These are phyloP conservation scores for Polyporus arcularius DNA, from an alignment of 768 basidiomycete genomes.

Conservation along the genomic window DNA sequence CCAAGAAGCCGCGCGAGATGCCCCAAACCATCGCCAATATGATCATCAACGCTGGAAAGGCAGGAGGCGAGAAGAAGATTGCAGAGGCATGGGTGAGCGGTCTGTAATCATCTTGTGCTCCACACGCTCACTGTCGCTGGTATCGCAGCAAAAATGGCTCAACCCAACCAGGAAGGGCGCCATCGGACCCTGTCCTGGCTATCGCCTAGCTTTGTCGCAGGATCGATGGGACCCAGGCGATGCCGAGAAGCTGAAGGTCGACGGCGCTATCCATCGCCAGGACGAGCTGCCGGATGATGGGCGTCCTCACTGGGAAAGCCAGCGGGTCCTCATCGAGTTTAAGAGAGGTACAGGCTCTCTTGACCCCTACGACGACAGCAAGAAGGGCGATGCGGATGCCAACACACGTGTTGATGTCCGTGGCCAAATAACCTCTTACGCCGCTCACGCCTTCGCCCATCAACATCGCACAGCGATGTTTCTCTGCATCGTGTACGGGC, in stretches of 20 bases:
- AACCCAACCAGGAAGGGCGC: background rate
- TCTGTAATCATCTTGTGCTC: too few species aligned
- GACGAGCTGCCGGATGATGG: background rate
- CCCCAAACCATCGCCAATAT: too few species aligned
- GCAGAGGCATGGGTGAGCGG: too few species aligned
- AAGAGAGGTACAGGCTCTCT: background rate
- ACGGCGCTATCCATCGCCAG: background rate
- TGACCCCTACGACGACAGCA: slow-evolving; percentile 4
- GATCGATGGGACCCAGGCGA: background rate
- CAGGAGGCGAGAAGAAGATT: too few species aligned
- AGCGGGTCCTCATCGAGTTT: background rate
- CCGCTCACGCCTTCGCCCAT: background rate
- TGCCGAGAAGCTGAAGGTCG: background rate
- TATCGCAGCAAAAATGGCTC: background rate
- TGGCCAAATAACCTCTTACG: background rate
- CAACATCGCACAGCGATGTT: background rate
- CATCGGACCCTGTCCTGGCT: background rate
- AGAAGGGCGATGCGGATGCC: background rate
- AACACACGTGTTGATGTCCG: background rate
- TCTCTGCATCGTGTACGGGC: background rate
- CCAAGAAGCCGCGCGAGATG: too few species aligned
- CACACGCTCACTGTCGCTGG: background rate
- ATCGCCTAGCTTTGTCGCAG: background rate
- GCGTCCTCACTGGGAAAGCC: background rate
- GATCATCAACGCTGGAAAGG: too few species aligned